Evolutionary conservation across 257 asterid genomes (phyloP).

Genomic region (Knoxia roxburghii): DNA sequence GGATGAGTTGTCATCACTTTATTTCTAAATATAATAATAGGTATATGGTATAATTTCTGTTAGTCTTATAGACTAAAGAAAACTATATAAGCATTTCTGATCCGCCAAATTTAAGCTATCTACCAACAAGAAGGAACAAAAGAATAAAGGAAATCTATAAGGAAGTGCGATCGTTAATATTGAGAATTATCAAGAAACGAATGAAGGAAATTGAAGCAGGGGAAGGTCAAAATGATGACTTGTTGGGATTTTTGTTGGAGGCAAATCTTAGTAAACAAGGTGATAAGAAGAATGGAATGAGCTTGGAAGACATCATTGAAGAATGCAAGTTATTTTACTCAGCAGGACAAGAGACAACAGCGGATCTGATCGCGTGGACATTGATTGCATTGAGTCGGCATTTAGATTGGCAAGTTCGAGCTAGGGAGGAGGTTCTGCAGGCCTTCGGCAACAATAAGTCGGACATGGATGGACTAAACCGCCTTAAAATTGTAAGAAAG

Average conservation of each 20-base stretch:
- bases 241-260: conserved; percentile 32
- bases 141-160: conserved; percentile 10
- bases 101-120: too few relatives aligned
- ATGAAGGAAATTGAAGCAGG: conserved; percentile 2
- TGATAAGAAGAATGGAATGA: conserved; percentile 27
- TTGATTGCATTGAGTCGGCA: conserved; percentile 41
- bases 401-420: conserved; percentile 43
- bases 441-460: conserved; percentile 27
- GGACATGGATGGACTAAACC: conserved; percentile 26
- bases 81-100: too few relatives aligned
- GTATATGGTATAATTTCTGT: too few relatives aligned
- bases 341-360: conserved; percentile 46
- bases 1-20: too few relatives aligned
- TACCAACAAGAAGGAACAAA: conserved; percentile 10
- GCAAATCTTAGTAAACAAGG: conserved; percentile 33
- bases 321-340: conserved; percentile 51
- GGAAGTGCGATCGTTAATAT: background rate
- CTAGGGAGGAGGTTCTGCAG: conserved; percentile 26
- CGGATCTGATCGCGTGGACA: conserved; percentile 37
- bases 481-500: conserved; percentile 32
- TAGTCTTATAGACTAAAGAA: too few relatives aligned
- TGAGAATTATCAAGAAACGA: background rate
- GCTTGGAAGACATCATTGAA: conserved; percentile 36
- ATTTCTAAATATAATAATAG: too few relatives aligned
- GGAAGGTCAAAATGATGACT: conserved; percentile 16